Evolutionary conservation across 1,284 basidiomycete genomes (phyloP).

Genomic region (Boletus sp.): DNA sequence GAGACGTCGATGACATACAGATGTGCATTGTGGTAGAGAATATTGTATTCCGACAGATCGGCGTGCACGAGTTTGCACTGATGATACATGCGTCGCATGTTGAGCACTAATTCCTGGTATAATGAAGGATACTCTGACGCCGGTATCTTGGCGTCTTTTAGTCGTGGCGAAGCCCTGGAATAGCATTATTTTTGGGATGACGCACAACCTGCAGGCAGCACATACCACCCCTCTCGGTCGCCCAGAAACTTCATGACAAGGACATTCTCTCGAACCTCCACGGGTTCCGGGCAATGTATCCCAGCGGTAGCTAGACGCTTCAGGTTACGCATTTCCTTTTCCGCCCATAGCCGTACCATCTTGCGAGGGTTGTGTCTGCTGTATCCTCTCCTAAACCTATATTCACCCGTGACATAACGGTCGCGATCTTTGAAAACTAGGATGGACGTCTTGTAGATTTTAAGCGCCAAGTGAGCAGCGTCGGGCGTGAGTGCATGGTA

Average conservation of each 20-base stretch:
- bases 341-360: conserved; percentile 99
- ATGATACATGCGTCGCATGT: conserved; percentile 83
- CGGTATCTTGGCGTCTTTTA: conserved; percentile 83
- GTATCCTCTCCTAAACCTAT: conserved; percentile 92
- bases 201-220: conserved; percentile 14
- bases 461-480: conserved; percentile 75
- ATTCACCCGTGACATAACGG: conserved; percentile 89
- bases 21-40: conserved; percentile 80
- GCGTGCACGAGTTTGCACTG: conserved; percentile 94
- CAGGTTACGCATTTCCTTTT: conserved; percentile 97
- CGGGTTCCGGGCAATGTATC: conserved; percentile 80
- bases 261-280: conserved; percentile 96
- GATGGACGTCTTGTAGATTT: conserved; percentile 99
- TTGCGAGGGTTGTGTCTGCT: conserved; percentile 92
- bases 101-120: conserved; percentile 80
- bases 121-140: conserved; percentile 52
- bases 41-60: conserved; percentile 98
- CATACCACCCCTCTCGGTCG: conserved; percentile 74
- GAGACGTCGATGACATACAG: conserved; percentile 98
- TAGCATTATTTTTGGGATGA: conserved; percentile 7
- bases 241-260: conserved; percentile 96
- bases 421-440: conserved; percentile 96
- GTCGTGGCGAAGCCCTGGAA: conserved; percentile 78
- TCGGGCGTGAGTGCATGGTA: conserved; percentile 79
- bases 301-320: conserved; percentile 80